Evolutionary conservation across 1,139 yeast species (phyloP), one percentile per base, ranked within the genome.

Genomic region (Hanseniaspora gamundiae): DNA sequence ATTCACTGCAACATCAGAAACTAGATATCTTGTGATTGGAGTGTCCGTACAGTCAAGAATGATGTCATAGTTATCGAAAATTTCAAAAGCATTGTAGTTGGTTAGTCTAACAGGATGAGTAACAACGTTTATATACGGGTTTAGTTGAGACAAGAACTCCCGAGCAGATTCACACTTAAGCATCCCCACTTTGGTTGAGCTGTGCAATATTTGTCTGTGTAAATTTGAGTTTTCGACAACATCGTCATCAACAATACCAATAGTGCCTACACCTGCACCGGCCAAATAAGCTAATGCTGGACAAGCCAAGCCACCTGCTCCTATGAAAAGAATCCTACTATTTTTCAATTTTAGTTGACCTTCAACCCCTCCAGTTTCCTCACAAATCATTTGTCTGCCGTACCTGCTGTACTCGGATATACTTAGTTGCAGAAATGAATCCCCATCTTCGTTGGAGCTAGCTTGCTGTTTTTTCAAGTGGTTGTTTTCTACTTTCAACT

Each of bases 231-330:
- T 64, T 51, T 88, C 97, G 0, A 93, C 96, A 0, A 62, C 59
- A 61, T 93, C 99, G 54, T 78, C 76, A 62, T 93, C 99, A 1
- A 87, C 80, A 17, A 93, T 82, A 4, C 96, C 96, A 24, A 91
- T 69, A 2, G 66, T 62, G 1, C 97, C 97, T 2, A 91, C 66
- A 2, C 99, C 98, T 0, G 95, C 83, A 0, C 94, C 95, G 0
- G 81, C 78, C 3, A 93, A 65, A 57, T 93, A 93, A 35, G 84
- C 71, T 42, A 91, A 62, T 0, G 94, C 94, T 1, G 98, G 97
- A 52, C 94, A 82, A 0, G 98, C 98, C 10, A 93, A 69, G 0
- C 99, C 99, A 11, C 98, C 99, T 0, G 96, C 96, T 1, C 99
- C 99, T 8, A 93, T 71, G 0, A 93, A 91, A 28, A 91, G 63